A percentile compares a stretch with the other conserved stretches of the same genome.
Conservation (phyloP, 2,329 filamentous ascomycete species). For the Trichoderma lentiforme region DNA sequence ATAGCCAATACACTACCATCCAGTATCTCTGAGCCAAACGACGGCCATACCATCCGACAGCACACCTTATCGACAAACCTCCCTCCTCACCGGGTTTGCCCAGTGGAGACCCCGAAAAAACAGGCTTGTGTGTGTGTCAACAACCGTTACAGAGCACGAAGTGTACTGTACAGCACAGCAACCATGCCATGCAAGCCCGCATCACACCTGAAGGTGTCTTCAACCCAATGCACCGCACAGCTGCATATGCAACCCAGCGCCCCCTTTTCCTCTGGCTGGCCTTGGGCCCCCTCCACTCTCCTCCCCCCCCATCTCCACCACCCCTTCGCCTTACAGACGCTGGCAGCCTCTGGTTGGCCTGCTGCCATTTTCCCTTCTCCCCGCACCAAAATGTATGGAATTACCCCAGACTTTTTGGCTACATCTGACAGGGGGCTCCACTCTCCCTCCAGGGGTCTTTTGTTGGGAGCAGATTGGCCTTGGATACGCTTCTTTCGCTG, state of each 20-base stretch:
- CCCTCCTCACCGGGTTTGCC: neutral
- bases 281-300: neutral
- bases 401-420: constrained; percentile 15
- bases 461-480: constrained; percentile 3
- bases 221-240: constrained; percentile 11
- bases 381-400: constrained; percentile 1
- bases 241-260: neutral
- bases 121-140: neutral
- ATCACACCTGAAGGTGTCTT: neutral
- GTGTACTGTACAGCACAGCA: neutral
- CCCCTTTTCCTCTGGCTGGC: neutral
- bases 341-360: constrained; percentile 10
- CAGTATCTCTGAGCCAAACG: neutral
- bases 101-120: neutral
- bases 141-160: neutral
- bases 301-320: neutral
- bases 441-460: constrained; percentile 5
- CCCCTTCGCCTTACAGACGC: neutral
- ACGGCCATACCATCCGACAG: neutral
- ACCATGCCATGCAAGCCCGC: constrained; percentile 4
- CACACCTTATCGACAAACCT: neutral
- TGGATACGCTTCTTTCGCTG: neutral
- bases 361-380: neutral
- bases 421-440: constrained; percentile 9
- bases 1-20: neutral